These are phyloP conservation scores for Amylocarpus encephaloides DNA, from an alignment of 2,329 filamentous ascomycete genomes.

Conservation along the genomic window DNA sequence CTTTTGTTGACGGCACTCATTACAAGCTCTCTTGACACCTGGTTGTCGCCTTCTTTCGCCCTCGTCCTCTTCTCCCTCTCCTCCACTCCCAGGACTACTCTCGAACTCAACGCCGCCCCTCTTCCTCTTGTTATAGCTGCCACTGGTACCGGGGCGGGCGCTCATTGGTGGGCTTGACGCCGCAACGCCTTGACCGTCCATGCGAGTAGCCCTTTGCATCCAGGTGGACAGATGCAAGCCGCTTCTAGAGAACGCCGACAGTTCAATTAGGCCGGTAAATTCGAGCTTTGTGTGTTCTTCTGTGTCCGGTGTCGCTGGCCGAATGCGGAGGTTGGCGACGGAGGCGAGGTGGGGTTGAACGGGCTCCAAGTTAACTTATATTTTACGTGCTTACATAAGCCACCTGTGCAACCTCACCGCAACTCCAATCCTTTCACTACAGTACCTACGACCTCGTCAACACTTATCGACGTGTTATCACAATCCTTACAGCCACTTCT, in stretches of 20 bases:
- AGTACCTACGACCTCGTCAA: too few species aligned
- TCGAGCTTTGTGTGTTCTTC: conserved; percentile 4
- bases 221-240: conserved; percentile 7
- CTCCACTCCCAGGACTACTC: conserved; percentile 53
- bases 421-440: neutral
- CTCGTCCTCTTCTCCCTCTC: conserved; percentile 49
- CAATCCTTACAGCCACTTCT: too few species aligned
- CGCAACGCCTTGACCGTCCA: conserved; percentile 23
- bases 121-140: conserved; percentile 47
- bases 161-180: conserved; percentile 27
- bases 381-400: neutral
- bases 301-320: conserved; percentile 26
- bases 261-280: conserved; percentile 12
- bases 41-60: conserved; percentile 54
- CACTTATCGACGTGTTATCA: too few species aligned
- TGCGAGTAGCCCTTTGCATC: conserved; percentile 8
- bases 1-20: conserved; percentile 74
- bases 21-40: conserved; percentile 73
- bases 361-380: neutral
- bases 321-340: conserved; percentile 14
- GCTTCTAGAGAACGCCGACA: conserved; percentile 2
- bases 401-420: too few species aligned
- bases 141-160: conserved; percentile 24
- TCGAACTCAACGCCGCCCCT: conserved; percentile 47
- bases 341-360: neutral